Evolutionary conservation across 331 rosid genomes (phyloP), one percentile per base, ranked within the genome.

Genomic region (Stylosanthes scabra): DNA sequence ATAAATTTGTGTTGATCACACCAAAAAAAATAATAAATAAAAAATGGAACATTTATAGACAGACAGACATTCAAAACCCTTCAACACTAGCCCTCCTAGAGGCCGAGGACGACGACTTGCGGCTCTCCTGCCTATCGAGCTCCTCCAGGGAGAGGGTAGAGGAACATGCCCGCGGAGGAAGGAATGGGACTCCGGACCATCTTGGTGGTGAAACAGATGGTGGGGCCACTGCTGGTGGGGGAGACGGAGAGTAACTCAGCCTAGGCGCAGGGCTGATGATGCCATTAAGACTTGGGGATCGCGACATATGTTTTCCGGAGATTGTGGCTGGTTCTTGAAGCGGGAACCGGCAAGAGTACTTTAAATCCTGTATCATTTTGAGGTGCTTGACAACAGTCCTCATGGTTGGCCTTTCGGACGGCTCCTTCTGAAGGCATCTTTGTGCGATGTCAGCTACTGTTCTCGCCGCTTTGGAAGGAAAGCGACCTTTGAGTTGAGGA

Each of bases 321-420:
- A 80, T 20, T 10, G 90, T 41, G 14, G 87, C 86, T 11, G 98
- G 97, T 31, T 94, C 99, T 84, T 83, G 91, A 41, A 94, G 86
- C 0, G 99, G 97, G 75, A 94, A 94, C 75, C 97, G 83, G 51
- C 87, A 80, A 1, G 97, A 88, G 77, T 91, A 81, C 74, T 88
- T 94, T 76, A 91, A 37, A 73, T 94, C 97, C 78, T 91, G 99
- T 58, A 94, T 86, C 44, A 63, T 57, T 74, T 88, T 91, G 72
- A 94, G 93, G 71, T 84, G 82, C 75, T 94, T 86, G n/a, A 86
- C 97, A 9, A 91, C 93, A 10, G 81, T 84, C 84, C 99, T 89
- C 99, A 94, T 94, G 40, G 97, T 94, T 37, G 99, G 99, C 68
- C 99, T 87, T 27, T 89, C 97, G 0, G 96, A 88, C 27, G 99